Conservation (phyloP, 2,329 filamentous ascomycete species). For the Calonectria pseudoturangicola region DNA sequence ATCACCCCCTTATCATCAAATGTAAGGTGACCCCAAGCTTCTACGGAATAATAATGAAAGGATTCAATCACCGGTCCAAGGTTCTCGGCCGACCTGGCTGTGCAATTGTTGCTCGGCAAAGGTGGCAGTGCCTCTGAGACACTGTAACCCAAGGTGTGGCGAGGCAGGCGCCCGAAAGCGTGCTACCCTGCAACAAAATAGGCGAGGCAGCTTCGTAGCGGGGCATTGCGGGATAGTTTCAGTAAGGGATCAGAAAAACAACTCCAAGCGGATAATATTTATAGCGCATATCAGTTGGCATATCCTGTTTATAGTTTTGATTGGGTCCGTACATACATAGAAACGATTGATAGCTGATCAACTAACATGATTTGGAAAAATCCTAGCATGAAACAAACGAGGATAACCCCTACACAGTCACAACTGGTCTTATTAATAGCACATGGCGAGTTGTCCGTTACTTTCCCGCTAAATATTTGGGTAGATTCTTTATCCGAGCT, state of each 20-base stretch:
- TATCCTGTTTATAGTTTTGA: neutral
- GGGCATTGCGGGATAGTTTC: too few relatives aligned
- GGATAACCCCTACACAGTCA: neutral
- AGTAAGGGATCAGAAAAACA: too few relatives aligned
- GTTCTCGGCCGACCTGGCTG: neutral
- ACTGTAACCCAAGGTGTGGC: neutral
- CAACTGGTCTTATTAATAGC: neutral
- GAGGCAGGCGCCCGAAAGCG: neutral
- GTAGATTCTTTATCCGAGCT: neutral
- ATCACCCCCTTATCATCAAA: neutral
- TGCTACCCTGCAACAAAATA: conserved; percentile 1
- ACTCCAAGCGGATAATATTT: too few relatives aligned
- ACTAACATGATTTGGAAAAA: neutral
- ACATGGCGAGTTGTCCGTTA: neutral
- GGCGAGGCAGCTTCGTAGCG: too few relatives aligned
- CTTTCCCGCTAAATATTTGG: neutral
- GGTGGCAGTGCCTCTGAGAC: neutral
- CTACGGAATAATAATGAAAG: neutral
- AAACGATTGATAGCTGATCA: too few relatives aligned
- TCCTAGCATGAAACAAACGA: neutral
- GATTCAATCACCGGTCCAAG: neutral
- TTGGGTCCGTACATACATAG: neutral
- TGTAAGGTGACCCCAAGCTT: neutral
- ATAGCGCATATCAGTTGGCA: neutral
- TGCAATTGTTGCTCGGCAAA: neutral